These are phyloP conservation scores for Panicum miliaceum DNA, from an alignment of 176 grass and related monocot genomes.

Conservation along the genomic window DNA sequence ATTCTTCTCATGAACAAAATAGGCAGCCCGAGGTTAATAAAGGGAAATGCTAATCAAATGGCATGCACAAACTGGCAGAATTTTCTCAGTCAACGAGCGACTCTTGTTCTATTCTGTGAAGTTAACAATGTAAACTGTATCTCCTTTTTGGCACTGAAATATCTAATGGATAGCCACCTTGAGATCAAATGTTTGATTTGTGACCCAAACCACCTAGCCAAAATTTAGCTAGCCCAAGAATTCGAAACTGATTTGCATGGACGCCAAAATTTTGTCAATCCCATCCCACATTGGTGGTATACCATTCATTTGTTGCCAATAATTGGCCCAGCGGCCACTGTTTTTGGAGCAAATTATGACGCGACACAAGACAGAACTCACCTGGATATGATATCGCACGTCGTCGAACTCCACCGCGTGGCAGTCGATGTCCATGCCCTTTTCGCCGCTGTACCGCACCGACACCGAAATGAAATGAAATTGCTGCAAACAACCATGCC, in stretches of 20 bases:
- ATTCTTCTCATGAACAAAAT: not conserved
- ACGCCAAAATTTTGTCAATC: not conserved
- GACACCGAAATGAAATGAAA: not conserved
- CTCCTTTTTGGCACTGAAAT: not conserved
- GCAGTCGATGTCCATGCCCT: conserved; percentile 93
- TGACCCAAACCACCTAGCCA: not conserved
- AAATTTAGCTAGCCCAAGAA: not conserved
- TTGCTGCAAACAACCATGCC: not conserved
- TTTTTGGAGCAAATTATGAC: not conserved
- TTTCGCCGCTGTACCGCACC: conserved; percentile 66
- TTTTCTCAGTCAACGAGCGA: not conserved
- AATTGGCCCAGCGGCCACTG: not conserved
- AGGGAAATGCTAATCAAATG: not conserved
- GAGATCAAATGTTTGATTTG: not conserved
- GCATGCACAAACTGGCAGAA: not conserved
- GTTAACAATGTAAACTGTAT: not conserved
- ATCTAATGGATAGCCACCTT: not conserved
- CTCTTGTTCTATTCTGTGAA: not conserved
- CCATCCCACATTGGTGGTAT: not conserved
- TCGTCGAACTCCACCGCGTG: conserved; percentile 97
- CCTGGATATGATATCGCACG: conserved; percentile 96
- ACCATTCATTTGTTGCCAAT: not conserved
- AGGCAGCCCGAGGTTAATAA: not conserved
- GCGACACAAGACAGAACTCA: conserved; percentile 11
- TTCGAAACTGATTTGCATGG: not conserved